Percentiles rank a stretch among this genome's conserved stretches.
phyloP scores from a whole-genome alignment of 345 rosid genomes.

The Erysimum cheiranthoides region DNA sequence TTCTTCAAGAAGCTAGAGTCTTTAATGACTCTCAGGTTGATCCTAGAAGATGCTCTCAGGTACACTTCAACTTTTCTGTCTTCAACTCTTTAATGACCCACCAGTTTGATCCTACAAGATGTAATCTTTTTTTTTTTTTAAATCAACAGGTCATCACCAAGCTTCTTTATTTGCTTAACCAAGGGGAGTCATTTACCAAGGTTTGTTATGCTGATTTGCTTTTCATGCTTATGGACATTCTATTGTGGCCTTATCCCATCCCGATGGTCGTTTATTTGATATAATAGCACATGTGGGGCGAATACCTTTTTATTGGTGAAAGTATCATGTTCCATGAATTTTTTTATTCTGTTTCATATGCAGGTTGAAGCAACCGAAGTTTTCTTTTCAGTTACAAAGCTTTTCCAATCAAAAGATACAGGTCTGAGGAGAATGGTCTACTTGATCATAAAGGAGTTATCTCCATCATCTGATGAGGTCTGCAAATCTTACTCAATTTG shows the following conservation, averaged over 20 bases:
- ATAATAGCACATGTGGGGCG: no score
- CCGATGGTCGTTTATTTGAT: no score
- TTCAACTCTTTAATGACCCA: slow-evolving; percentile 74
- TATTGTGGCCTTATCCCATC: background rate
- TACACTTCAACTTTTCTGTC: slow-evolving; percentile 1
- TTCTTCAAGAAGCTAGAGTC: slow-evolving; percentile 93
- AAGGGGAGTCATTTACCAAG: slow-evolving; percentile 88
- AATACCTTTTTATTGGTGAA: no score
- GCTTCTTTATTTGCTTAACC: slow-evolving; percentile 87
- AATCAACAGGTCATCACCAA: slow-evolving; percentile 79
- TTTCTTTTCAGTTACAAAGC: slow-evolving; percentile 90
- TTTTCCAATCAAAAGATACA: slow-evolving; percentile 83
- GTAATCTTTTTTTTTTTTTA: slow-evolving; percentile 39
- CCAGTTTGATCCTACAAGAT: slow-evolving; percentile 83
- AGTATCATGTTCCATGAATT: background rate
- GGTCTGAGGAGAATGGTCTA: slow-evolving; percentile 95
- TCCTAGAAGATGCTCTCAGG: slow-evolving; percentile 93
- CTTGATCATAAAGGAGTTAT: slow-evolving; percentile 86
- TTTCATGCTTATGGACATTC: background rate
- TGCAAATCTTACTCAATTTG: no score
- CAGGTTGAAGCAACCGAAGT: slow-evolving; percentile 92
- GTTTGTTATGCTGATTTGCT: slow-evolving; percentile 35
- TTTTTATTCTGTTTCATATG: slow-evolving; percentile 26
- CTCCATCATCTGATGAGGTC: slow-evolving; percentile 90
- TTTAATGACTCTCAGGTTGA: slow-evolving; percentile 94